A percentile compares a stretch with the other conserved stretches of the same genome.
phyloP scores from a whole-genome alignment of 352 stramenopile genomes.

The Blastocystis sp. region DNA sequence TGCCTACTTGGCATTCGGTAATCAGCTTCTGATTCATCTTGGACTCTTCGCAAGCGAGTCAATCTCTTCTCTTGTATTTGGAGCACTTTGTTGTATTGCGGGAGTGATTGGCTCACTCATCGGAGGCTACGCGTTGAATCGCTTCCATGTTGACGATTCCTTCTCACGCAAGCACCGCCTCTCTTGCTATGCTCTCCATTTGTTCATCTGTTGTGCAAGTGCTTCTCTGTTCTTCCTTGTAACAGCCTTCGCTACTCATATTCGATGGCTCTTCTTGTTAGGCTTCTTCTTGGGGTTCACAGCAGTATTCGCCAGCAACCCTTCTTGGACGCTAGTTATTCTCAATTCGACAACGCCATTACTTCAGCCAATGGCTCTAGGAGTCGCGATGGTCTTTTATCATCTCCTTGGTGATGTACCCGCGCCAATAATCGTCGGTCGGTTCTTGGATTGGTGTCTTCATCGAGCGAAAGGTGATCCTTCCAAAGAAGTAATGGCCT shows the following conservation, averaged over 20 bases:
- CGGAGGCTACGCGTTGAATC: neutral
- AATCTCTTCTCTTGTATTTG: neutral
- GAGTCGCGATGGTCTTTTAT: neutral
- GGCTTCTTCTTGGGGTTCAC: neutral
- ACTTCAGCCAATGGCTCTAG: neutral
- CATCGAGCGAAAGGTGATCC: neutral
- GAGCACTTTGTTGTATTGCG: neutral
- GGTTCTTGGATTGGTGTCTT: neutral
- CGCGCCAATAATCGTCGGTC: neutral
- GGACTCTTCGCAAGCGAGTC: neutral
- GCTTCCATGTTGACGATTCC: neutral
- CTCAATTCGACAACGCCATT: neutral
- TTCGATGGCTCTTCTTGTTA: neutral
- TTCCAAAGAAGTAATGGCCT: neutral
- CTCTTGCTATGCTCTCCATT: neutral
- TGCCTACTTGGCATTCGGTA: neutral
- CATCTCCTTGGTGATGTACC: conserved; percentile 35
- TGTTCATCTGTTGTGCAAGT: neutral
- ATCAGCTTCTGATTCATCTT: neutral
- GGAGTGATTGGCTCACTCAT: neutral
- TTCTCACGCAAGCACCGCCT: neutral
- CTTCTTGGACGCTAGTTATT: neutral
- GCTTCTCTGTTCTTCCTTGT: neutral
- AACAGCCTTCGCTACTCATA: neutral
- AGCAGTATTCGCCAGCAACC: neutral